Conservation (phyloP, 371 early-diverging fungal species). For the Syncephalastrum sp. region DNA sequence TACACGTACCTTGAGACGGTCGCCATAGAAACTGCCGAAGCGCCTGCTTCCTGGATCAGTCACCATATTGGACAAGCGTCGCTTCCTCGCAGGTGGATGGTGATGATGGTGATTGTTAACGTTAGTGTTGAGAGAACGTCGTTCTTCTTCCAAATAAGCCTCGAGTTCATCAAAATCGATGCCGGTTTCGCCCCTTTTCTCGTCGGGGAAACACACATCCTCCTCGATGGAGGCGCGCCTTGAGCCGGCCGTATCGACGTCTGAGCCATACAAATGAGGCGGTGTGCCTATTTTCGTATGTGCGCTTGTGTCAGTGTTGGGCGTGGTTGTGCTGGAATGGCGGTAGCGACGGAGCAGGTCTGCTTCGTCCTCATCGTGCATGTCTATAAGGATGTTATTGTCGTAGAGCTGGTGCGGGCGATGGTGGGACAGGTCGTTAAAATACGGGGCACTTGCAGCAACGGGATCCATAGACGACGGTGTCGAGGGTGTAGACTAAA, state of each 20-base stretch:
- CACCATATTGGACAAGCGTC: slow-evolving; percentile 19
- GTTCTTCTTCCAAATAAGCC: slow-evolving; percentile 15
- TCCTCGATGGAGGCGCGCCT: slow-evolving; percentile 32
- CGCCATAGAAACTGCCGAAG: slow-evolving; percentile 15
- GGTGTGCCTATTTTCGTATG: slow-evolving; percentile 3
- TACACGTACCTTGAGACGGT: slow-evolving; percentile 18
- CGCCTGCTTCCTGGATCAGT: slow-evolving; percentile 4
- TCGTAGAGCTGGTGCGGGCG: background rate
- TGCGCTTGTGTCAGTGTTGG: background rate
- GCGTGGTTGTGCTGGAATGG: slow-evolving; percentile 7
- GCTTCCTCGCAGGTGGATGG: slow-evolving; percentile 8
- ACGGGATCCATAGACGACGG: too few relatives aligned
- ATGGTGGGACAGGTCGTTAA: slow-evolving; percentile 3
- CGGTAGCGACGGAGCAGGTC: background rate
- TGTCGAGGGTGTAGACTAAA: too few relatives aligned
- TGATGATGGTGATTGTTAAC: slow-evolving; percentile 2
- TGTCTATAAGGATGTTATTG: slow-evolving; percentile 17
- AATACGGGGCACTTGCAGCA: too few relatives aligned
- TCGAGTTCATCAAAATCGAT: slow-evolving; percentile 37
- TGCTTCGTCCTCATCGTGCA: slow-evolving; percentile 8
- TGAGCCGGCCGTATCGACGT: slow-evolving; percentile 21
- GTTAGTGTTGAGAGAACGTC: background rate
- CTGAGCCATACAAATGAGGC: slow-evolving; percentile 23
- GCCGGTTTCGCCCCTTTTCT: slow-evolving; percentile 30
- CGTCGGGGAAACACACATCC: slow-evolving; percentile 47